Conservation (phyloP, 805 yeast species). For the Cyberlindnera mycetangii region DNA sequence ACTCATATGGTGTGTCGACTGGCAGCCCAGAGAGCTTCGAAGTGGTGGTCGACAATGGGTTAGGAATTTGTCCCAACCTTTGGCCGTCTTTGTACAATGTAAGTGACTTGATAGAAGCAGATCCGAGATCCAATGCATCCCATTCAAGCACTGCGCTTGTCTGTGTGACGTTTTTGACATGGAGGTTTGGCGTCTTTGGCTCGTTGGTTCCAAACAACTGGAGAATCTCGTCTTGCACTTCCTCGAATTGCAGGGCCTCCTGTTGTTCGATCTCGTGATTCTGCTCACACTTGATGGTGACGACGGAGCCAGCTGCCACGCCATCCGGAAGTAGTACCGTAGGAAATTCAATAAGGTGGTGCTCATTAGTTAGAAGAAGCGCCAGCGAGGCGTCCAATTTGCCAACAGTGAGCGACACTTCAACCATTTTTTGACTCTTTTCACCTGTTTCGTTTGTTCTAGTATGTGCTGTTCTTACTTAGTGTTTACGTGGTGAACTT, state of each 20-base stretch:
- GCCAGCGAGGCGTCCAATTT: constrained; percentile 95
- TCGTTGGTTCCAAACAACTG: constrained; percentile 66
- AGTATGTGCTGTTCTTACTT: background rate
- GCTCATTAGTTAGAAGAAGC: constrained; percentile 82
- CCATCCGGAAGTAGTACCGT: constrained; percentile 88
- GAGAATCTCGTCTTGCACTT: constrained; percentile 70
- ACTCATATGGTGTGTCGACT: constrained; percentile 75
- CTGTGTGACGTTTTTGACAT: constrained; percentile 79
- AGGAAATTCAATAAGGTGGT: constrained; percentile 95
- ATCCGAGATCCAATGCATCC: constrained; percentile 83
- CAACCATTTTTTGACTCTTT: constrained; percentile 55
- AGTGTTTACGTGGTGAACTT: background rate
- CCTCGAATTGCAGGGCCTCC: constrained; percentile 57
- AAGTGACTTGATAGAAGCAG: constrained; percentile 73
- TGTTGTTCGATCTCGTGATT: constrained; percentile 62
- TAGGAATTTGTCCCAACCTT: constrained; percentile 80
- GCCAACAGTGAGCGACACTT: constrained; percentile 92
- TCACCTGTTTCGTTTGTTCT: no score
- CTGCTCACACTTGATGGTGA: constrained; percentile 79
- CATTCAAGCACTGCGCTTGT: constrained; percentile 93
- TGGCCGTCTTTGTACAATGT: constrained; percentile 68
- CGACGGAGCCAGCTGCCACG: constrained; percentile 88
- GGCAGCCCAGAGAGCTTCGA: constrained; percentile 91
- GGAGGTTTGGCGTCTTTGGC: constrained; percentile 70
- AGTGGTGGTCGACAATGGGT: constrained; percentile 71